Evolutionary conservation across 2,329 filamentous ascomycete species (phyloP), one percentile per base, ranked within the genome.

Genomic region (Phialemonium atrogriseum): DNA sequence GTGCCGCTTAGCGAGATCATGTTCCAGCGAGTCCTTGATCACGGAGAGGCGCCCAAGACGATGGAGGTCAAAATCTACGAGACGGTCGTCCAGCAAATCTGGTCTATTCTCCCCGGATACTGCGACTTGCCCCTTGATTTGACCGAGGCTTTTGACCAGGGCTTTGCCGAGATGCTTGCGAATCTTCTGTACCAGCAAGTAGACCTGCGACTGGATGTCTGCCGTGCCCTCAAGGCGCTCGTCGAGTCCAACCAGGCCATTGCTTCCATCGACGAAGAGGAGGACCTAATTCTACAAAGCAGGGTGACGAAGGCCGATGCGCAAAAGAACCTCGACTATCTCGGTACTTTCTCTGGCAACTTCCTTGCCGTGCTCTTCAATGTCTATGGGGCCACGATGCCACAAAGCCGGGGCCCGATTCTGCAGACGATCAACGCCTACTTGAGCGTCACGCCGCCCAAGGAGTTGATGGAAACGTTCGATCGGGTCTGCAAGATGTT

Each of bases 61-160:
- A 88, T 94, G 72, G 87, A 96, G 55, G 74, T 91, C 51, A 98
- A 98, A 67, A 93, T 98, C 37, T 98, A 91, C 53, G 89, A 98
- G 60, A 96, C 91, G 0, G 67, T 98, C 5, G 85, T 98, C 7
- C 83, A 93, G 45, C 91, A 98, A 52, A 88, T 89, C 24, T 98
- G 91, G 91, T 86, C 85, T 1, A 80, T 84, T 31, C 70, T 98
- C 11, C 89, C 91, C 0, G 91, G 91, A 2, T 98, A 95, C 62
- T 96, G 91, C 55, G 86, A 95, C 52, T 64, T 95, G 33, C 89
- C 91, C 2, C 60, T 94, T 21, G 91, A 98, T 50, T 51, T 89
- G 24, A 61, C 58, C 5, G 66, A 79, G 40, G 69, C 84, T 1
- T 93, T 98, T 46, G 86, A 96, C 49, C 85, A 94, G 50, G 55